Base-by-base conservation (phyloP, 2,329 filamentous ascomycete species). In the Pseudocercospora cruenta region DNA sequence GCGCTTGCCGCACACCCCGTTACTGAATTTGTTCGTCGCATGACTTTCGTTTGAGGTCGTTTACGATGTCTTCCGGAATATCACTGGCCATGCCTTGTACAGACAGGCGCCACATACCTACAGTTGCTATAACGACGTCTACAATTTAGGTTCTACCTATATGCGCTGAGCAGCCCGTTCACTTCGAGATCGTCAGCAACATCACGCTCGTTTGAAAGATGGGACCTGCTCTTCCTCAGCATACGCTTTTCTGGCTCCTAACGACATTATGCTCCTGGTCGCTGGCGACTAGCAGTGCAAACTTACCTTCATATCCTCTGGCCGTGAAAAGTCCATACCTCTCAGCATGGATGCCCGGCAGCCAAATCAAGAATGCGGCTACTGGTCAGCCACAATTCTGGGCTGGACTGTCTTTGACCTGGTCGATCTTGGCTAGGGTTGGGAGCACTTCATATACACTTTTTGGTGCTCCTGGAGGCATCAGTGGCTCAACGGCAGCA, bases 341-440 rank as follows among this genome's bases (percentile, higher is more conserved):
- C 4, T 78, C 73, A 5, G 70, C 77, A 28, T 79, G 77, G 77
- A 70, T 79, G 2, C 75, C 75, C 7, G 72, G 75, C 10, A 68
- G 71, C 16, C 60, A 70, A 43, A 68, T 75, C 0, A 58, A 64
- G 2, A 69, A 75, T 63, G 62, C 73, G 9, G 71, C 76, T 2
- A 69, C 68, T 1, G 71, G 73, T 2, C 67, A 72, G 49, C 69
- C 76, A 4, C 68, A 78, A 45, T 79, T 79, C 65, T 78, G 77
- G 77, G 64, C 70, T 4, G 76, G 76, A 16, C 70, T 75, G 60
- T 33, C 68, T 7, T 64, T 79, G 36, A 77, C 73, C 19, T 79
- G 77, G 78, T 69, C 72, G 26, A 69, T 79, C 4, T 59, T 79
- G 58, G 77, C 73, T n/a, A 73, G 76, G 9, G 71, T 79, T 8